Percentiles rank a stretch among this genome's conserved stretches.
These are phyloP conservation scores for Agaricus blazei DNA, from an alignment of 768 basidiomycete species.

Conservation along the genomic window DNA sequence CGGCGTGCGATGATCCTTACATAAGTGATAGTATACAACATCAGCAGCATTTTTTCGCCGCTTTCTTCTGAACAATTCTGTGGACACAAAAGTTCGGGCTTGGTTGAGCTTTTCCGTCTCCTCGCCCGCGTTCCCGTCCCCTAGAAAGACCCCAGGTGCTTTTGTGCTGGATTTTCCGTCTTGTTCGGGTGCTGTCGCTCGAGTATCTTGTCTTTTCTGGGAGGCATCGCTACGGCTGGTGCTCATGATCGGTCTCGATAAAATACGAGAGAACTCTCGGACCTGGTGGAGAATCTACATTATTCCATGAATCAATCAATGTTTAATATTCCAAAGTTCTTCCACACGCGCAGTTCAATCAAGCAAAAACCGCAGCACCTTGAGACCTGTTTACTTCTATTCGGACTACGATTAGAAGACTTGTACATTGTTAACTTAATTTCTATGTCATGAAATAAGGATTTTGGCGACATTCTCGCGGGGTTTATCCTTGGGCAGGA, in stretches of 20 bases:
- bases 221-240: constrained; percentile 71
- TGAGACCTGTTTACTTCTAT: neutral
- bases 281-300: constrained; percentile 31
- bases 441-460: too few relatives aligned
- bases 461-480: neutral
- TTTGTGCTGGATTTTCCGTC: constrained; percentile 14
- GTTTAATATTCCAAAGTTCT: neutral
- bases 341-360: too few relatives aligned
- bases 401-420: too few relatives aligned
- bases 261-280: constrained; percentile 22
- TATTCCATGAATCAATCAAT: neutral
- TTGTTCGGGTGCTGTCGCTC: constrained; percentile 28
- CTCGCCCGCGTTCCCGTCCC: constrained; percentile 95
- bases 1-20: constrained; percentile 28
- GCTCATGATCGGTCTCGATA: constrained; percentile 54
- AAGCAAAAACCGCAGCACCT: neutral
- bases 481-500: neutral
- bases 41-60: constrained; percentile 15
- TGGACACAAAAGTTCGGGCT: constrained; percentile 94
- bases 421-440: too few relatives aligned
- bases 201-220: constrained; percentile 38
- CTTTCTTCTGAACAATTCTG: constrained; percentile 58
- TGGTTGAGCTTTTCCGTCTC: constrained; percentile 76
- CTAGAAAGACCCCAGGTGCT: constrained; percentile 51
- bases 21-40: constrained; percentile 28